These are phyloP conservation scores for Oryza punctata DNA, from an alignment of 176 grass and related monocot genomes.

Conservation along the genomic window DNA sequence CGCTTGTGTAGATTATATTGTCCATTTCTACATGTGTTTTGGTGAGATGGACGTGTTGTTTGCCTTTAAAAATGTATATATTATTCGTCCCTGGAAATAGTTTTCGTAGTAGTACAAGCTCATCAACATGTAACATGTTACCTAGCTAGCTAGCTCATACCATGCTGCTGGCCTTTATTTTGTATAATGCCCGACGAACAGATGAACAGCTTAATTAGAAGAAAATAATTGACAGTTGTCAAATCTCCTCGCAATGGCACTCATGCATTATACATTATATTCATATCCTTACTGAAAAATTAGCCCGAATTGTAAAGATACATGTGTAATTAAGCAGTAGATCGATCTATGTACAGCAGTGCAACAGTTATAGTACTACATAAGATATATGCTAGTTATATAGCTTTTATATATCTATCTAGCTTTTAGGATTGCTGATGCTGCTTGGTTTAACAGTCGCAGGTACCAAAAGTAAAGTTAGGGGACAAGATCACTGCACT, in stretches of 20 bases:
- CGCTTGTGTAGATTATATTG: too few species aligned
- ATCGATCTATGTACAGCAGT: neutral
- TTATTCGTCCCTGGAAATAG: too few species aligned
- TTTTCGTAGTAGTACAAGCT: too few species aligned
- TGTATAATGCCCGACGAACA: neutral
- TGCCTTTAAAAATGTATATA: too few species aligned
- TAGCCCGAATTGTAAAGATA: neutral
- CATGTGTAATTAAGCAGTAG: neutral
- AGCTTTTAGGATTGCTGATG: constrained; percentile 11
- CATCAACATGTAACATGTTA: too few species aligned
- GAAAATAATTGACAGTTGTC: too few species aligned
- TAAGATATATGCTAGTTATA: neutral
- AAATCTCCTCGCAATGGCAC: neutral
- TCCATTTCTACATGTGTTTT: too few species aligned
- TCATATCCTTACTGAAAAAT: neutral
- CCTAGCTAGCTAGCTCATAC: too few species aligned
- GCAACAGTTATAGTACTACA: neutral
- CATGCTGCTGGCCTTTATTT: too few species aligned
- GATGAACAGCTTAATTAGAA: neutral
- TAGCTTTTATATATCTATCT: neutral
- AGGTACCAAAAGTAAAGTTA: constrained; percentile 79
- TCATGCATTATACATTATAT: too few species aligned
- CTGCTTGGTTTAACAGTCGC: constrained; percentile 40
- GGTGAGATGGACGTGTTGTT: too few species aligned
- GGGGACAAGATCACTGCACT: constrained; percentile 82